These are phyloP conservation scores for Pholiota microspora DNA, from an alignment of 768 basidiomycete species.

Conservation along the genomic window DNA sequence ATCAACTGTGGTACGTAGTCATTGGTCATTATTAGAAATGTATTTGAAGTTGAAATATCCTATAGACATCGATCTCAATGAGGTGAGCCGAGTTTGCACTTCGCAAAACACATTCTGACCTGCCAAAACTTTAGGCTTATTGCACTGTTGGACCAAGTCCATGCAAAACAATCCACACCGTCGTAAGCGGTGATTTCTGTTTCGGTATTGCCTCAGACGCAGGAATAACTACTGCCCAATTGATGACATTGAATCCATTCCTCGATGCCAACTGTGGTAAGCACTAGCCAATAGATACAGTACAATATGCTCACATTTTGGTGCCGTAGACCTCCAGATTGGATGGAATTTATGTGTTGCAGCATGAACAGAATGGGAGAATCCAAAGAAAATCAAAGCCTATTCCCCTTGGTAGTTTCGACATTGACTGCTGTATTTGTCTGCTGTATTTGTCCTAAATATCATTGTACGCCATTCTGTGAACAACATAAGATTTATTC, in stretches of 20 bases:
- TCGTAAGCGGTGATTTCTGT: slow-evolving; percentile 3
- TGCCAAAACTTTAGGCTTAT: slow-evolving; percentile 12
- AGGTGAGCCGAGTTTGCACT: neutral
- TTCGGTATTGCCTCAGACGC: neutral
- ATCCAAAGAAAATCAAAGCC: no score
- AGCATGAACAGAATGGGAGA: no score
- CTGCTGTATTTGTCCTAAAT: no score
- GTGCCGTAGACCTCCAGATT: neutral
- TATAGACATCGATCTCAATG: neutral
- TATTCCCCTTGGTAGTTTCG: no score
- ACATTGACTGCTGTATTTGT: no score
- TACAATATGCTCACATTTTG: neutral
- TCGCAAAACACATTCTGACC: neutral
- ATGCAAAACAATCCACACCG: slow-evolving; percentile 1
- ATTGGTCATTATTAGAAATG: neutral
- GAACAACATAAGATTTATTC: no score
- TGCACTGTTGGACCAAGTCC: slow-evolving; percentile 16
- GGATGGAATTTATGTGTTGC: slow-evolving; percentile 4
- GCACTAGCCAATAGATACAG: neutral
- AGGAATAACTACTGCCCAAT: slow-evolving; percentile 3
- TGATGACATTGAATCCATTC: slow-evolving; percentile 5
- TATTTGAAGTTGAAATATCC: neutral
- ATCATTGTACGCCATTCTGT: no score
- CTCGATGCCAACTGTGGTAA: slow-evolving; percentile 3
- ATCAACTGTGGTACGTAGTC: slow-evolving; percentile 11